Percentiles rank a stretch among this genome's conserved stretches.
These are phyloP conservation scores for Vitellaria paradoxa DNA, from an alignment of 179 eudicot genomes.

Conservation along the genomic window DNA sequence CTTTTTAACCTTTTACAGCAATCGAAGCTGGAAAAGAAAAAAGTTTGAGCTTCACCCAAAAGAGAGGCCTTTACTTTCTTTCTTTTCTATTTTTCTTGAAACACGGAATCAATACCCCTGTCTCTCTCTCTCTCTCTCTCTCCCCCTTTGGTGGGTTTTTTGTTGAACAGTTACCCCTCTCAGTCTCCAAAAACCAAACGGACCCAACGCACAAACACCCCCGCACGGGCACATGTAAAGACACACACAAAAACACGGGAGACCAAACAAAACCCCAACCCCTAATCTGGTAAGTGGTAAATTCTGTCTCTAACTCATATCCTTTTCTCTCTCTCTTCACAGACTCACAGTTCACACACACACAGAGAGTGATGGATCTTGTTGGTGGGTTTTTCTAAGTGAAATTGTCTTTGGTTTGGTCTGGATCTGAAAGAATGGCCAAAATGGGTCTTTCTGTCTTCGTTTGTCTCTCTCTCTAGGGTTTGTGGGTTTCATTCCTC, in stretches of 20 bases:
- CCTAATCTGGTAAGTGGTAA: neutral
- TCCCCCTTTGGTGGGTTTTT: neutral
- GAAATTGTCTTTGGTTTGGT: neutral
- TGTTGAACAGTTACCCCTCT: neutral
- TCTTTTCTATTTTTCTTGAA: no score
- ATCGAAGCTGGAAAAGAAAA: neutral
- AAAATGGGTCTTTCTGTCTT: neutral
- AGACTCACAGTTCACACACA: neutral
- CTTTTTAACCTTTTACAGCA: neutral
- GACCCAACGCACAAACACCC: neutral
- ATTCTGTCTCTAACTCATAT: neutral
- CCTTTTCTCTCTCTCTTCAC: neutral
- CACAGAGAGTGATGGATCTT: neutral
- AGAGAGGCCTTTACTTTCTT: no score
- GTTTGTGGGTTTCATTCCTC: neutral
- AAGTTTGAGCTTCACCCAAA: neutral
- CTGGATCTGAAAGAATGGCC: slow-evolving; percentile 14
- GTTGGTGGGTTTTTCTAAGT: neutral
- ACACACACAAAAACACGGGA: neutral
- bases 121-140: neutral
- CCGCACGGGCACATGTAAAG: no score
- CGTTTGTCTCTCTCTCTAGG: neutral
- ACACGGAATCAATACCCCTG: neutral
- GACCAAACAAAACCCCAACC: neutral
- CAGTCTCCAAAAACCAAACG: slow-evolving; percentile 1